Base-by-base conservation (phyloP, 2,329 filamentous ascomycete species). In the Talaromyces atroroseus region DNA sequence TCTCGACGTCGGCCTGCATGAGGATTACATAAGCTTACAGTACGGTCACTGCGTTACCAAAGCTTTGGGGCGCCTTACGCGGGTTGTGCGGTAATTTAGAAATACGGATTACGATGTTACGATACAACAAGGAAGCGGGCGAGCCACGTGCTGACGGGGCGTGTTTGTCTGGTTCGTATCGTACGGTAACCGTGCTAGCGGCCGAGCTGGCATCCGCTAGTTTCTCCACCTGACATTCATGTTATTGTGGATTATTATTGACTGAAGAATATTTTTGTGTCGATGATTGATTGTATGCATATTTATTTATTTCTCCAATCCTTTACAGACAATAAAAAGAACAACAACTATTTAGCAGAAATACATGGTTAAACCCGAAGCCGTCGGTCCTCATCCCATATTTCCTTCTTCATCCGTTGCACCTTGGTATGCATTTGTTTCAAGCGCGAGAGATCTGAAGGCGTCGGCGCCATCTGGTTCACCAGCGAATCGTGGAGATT, bases 341-440 rank as follows among this genome's bases (percentile, higher is more conserved):
- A 38, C 26, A 23, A 20, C 29, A n/a, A n/a, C n/a, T n/a, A 11
- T 50, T 18, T n/a, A 42, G 38, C 38, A 42, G 7, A 42, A 55
- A 44, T 42, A n/a, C 20, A 40, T n/a, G 24, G 21, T 32, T 49
- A 49, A 16, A 34, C 21, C 23, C 68, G 66, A 7, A 75, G 62
- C 34, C 68, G 68, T 55, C 68, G 67, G 61, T 76, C 68, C 60
- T 75, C 73, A 38, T 74, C 72, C 73, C 73, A 75, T 59, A 85
- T 84, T 65, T 83, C 80, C 58, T 76, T 70, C 72, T 85, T 85
- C 78, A 83, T 81, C 61, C 75, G 74, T 63, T 79, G 75, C 48
- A 84, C 67, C 61, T 76, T 74, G 62, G 71, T 68, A 66, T 83
- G 81, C 76, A 82, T 80, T 58, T 71, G 75, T 64, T 78, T 76